These are phyloP conservation scores for Ogataea corticis DNA, from an alignment of 805 yeast genomes.

Conservation along the genomic window DNA sequence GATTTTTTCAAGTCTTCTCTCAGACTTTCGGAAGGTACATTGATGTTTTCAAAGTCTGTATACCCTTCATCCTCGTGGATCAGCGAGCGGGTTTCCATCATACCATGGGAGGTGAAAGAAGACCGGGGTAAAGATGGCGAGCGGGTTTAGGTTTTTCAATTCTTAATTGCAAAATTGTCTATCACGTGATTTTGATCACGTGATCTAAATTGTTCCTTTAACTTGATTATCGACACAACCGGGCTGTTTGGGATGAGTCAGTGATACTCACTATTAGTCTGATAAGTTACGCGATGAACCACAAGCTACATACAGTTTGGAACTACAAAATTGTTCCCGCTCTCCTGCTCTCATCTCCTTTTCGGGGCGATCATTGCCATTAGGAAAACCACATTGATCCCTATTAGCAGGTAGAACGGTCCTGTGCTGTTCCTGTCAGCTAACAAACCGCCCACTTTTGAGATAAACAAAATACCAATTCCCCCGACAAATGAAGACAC, in stretches of 20 bases:
- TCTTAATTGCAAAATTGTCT: too few species aligned
- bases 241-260: too few species aligned
- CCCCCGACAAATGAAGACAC: slow-evolving; percentile 70
- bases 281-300: too few species aligned
- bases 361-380: slow-evolving; percentile 24
- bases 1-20: slow-evolving; percentile 12
- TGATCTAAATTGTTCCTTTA: too few species aligned
- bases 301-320: too few species aligned
- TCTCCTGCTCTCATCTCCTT: not conserved
- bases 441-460: slow-evolving; percentile 61
- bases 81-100: not conserved
- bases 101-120: not conserved
- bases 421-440: slow-evolving; percentile 58
- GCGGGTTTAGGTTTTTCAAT: too few species aligned
- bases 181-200: too few species aligned
- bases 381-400: slow-evolving; percentile 36
- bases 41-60: slow-evolving; percentile 11
- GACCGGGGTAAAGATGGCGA: too few species aligned
- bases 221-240: too few species aligned
- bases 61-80: not conserved
- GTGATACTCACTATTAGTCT: too few species aligned
- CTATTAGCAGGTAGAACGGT: slow-evolving; percentile 57
- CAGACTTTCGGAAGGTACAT: slow-evolving; percentile 17
- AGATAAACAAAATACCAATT: slow-evolving; percentile 59
- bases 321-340: too few species aligned